Evolutionary conservation across 441 rosid species (phyloP), one percentile per base, ranked within the genome.

Genomic region (Syzygium syzygioides): DNA sequence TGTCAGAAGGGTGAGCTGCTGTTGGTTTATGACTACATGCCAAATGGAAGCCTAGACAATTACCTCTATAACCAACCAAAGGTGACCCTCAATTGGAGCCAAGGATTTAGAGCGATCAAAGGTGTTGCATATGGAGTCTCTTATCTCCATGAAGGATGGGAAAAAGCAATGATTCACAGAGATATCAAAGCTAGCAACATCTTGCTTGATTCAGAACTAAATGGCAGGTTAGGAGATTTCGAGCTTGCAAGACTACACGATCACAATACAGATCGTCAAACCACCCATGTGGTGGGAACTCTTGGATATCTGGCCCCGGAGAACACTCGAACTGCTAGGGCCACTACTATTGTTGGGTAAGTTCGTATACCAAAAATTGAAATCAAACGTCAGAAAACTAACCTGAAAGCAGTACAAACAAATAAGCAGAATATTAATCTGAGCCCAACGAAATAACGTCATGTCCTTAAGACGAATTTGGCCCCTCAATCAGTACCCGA

Each of bases 111-210:
- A 71, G 93, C 96, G 50, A 95, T 97, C 34, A 88, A 93, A n/a
- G 99, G 93, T 14, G 96, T 95, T 14, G 98, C 98, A 4, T 92
- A 95, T 9, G 98, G 96, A 2, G 93, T 96, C 30, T 91, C 94
- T 23, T 66, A 66, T 32, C 76, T 66, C 11, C 41, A 66, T 15
- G 76, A 66, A 66, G 6, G 41, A 15, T 66, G 76, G 41, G 76
- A 66, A 32, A 23, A 66, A 32, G 76, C 4, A 8, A 41, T 32
- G 6, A 66, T 66, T 30, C 76, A 32, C 6, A 66, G 41, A 3
- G 76, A 66, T 30, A 66, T 66, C 34, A 66, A 66, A 32, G 76
- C 41, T 32, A 66, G 13, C 4, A 66, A 66, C 23, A 32, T 66
- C 76, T 66, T 66, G 76, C 41, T 66, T 6, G 76, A 66, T 66